These are phyloP conservation scores for Erodium moschatum DNA, from an alignment of 441 rosid genomes.

Conservation along the genomic window DNA sequence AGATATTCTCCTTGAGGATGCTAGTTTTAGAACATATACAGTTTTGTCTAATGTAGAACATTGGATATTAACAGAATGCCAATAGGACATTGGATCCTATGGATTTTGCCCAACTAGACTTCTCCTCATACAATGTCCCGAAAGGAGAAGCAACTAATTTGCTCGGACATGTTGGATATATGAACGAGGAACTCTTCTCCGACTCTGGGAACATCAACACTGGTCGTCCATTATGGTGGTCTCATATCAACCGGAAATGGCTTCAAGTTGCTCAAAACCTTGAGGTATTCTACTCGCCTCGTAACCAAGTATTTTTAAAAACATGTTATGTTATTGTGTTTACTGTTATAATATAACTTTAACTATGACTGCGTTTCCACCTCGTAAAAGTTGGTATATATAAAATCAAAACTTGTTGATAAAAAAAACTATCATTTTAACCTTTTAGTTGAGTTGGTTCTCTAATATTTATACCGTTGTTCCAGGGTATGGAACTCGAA, in stretches of 20 bases:
- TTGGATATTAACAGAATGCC: conserved; percentile 23
- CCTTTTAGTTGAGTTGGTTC: too few species aligned
- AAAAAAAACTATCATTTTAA: too few species aligned
- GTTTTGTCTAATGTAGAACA: too few species aligned
- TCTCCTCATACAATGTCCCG: conserved; percentile 34
- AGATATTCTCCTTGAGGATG: too few species aligned
- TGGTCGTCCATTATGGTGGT: conserved; percentile 28
- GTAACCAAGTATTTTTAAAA: too few species aligned
- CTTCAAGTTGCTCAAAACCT: conserved; percentile 26
- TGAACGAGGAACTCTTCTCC: conserved; percentile 30
- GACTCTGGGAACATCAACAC: conserved; percentile 13
- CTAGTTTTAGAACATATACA: too few species aligned
- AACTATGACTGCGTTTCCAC: too few species aligned
- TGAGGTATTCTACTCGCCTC: conserved; percentile 15
- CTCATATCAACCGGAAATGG: conserved; percentile 21
- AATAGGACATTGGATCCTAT: conserved; percentile 6
- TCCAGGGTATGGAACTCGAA: conserved; percentile 32
- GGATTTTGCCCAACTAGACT: conserved; percentile 26
- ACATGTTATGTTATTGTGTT: too few species aligned
- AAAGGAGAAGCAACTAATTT: conserved; percentile 21
- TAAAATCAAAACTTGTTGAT: too few species aligned
- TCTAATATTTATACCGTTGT: too few species aligned
- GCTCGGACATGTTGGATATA: conserved; percentile 33
- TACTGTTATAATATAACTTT: too few species aligned
- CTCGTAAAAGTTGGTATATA: too few species aligned